phyloP scores from a whole-genome alignment of 129 eudicot genomes.

The Escallonia herrerae region DNA sequence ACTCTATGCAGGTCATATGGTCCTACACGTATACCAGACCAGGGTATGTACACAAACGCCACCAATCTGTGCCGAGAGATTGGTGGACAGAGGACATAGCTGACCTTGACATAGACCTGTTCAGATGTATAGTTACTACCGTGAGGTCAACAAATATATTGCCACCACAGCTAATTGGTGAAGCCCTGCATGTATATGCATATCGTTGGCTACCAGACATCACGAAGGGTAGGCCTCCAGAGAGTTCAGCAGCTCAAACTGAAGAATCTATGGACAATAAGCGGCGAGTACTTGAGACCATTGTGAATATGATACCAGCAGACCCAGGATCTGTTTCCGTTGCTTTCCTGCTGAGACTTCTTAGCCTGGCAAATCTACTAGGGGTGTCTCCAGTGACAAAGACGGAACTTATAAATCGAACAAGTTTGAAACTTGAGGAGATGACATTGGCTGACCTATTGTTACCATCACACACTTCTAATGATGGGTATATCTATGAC shows the following conservation, averaged over 20 bases:
- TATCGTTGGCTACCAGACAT: constrained; percentile 62
- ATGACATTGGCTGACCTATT: constrained; percentile 51
- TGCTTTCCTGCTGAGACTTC: constrained; percentile 62
- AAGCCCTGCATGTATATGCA: constrained; percentile 79
- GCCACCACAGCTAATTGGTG: constrained; percentile 77
- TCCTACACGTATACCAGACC: constrained; percentile 81
- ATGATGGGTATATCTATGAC: constrained; percentile 30
- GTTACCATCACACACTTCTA: constrained; percentile 27
- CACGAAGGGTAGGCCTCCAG: constrained; percentile 12
- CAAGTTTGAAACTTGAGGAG: constrained; percentile 62
- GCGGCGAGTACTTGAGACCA: constrained; percentile 42
- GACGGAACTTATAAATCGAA: constrained; percentile 42
- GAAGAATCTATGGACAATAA: constrained; percentile 34
- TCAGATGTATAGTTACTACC: constrained; percentile 54
- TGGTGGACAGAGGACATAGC: constrained; percentile 97
- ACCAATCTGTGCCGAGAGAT: constrained; percentile 63
- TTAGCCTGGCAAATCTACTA: constrained; percentile 34
- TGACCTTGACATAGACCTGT: constrained; percentile 58
- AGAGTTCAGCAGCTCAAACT: constrained; percentile 25
- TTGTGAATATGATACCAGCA: constrained; percentile 58
- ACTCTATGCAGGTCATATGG: constrained; percentile 64
- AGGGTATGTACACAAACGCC: constrained; percentile 50
- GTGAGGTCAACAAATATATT: constrained; percentile 53
- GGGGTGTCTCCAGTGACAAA: constrained; percentile 46
- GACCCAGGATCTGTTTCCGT: constrained; percentile 64